Percentiles rank a stretch among this genome's conserved stretches.
Conservation (phyloP, 331 rosid species). For the Rosa hybrid region DNA sequence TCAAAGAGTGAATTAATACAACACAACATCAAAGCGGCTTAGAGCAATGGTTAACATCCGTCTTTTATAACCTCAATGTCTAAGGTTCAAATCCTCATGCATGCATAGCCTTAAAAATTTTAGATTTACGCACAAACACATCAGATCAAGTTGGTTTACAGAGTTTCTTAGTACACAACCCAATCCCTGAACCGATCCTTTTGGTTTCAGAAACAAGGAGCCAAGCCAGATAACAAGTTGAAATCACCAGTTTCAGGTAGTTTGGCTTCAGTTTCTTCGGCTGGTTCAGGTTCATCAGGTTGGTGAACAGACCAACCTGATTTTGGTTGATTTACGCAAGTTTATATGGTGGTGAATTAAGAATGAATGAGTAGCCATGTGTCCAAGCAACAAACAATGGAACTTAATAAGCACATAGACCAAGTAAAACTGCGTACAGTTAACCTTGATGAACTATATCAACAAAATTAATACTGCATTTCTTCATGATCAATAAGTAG, state of each 20-base stretch:
- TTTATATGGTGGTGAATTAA: background rate
- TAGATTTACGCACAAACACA: background rate
- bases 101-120: background rate
- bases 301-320: background rate
- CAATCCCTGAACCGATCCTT: background rate
- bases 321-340: background rate
- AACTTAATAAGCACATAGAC: background rate
- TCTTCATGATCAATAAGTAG: slow-evolving; percentile 5
- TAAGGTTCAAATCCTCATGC: background rate
- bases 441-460: background rate
- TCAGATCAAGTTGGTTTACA: background rate
- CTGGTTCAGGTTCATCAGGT: background rate
- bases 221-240: slow-evolving; percentile 2
- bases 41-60: background rate
- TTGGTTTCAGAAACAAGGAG: slow-evolving; percentile 12
- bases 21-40: background rate
- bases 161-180: background rate
- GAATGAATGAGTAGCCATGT: background rate
- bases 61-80: background rate
- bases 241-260: background rate
- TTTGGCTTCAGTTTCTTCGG: background rate
- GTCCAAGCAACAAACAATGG: background rate
- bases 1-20: background rate
- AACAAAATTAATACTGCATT: background rate
- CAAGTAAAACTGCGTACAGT: background rate